Evolutionary conservation across 139 green algal genomes (phyloP).

Genomic region (Haematococcus sp.): DNA sequence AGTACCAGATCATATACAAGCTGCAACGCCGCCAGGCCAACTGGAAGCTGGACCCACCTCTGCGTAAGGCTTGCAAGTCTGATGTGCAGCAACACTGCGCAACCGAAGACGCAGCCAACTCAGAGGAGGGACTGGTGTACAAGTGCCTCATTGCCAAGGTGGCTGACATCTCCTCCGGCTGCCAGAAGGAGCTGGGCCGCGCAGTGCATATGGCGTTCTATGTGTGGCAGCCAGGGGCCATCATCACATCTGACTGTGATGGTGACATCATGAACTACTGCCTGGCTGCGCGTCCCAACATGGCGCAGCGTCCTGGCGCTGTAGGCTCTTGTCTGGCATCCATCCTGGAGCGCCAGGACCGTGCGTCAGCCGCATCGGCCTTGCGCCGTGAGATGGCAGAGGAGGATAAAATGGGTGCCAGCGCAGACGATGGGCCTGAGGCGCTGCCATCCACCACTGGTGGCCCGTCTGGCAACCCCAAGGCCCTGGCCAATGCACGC

Average conservation of each 20-base stretch:
- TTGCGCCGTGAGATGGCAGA: slow-evolving; percentile 1
- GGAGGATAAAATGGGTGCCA: neutral
- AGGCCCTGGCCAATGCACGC: neutral
- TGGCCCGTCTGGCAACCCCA: neutral
- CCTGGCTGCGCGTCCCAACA: slow-evolving; percentile 43
- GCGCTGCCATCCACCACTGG: neutral
- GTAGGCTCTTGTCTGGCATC: slow-evolving; percentile 75
- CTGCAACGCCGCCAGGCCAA: slow-evolving; percentile 61
- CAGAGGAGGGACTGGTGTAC: slow-evolving; percentile 53
- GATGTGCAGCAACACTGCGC: slow-evolving; percentile 59
- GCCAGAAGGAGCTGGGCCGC: slow-evolving; percentile 72
- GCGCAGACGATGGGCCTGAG: neutral
- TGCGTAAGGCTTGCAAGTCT: slow-evolving; percentile 57
- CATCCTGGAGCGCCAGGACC: slow-evolving; percentile 20
- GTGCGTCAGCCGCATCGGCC: neutral
- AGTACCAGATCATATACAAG: slow-evolving; percentile 57
- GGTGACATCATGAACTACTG: slow-evolving; percentile 57
- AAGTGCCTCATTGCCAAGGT: slow-evolving; percentile 67
- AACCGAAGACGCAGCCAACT: slow-evolving; percentile 41
- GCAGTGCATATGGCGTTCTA: slow-evolving; percentile 83
- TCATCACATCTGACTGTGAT: slow-evolving; percentile 75
- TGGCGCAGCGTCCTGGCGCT: slow-evolving; percentile 48
- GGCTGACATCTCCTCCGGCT: slow-evolving; percentile 42
- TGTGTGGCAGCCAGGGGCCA: slow-evolving; percentile 54
- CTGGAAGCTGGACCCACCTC: slow-evolving; percentile 70